Conservation (phyloP, 2,329 filamentous ascomycete species). For the Drechslerella dactyloides region DNA sequence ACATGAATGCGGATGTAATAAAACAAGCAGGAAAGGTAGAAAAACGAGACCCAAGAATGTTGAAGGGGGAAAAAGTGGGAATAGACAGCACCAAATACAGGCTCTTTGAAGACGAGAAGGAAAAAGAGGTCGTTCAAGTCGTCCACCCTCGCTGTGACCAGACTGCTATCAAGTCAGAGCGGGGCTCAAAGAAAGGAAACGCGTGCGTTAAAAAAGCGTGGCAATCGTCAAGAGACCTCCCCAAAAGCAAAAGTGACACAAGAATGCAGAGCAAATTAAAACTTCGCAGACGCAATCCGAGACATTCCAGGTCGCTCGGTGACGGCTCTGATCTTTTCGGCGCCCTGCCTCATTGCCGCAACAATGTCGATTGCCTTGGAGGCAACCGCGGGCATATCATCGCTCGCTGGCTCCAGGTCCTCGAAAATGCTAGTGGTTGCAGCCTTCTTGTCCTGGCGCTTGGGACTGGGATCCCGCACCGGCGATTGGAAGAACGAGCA, state of each 20-base stretch:
- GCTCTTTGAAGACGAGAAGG: constrained; percentile 12
- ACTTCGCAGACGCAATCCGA: constrained; percentile 32
- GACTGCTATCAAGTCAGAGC: constrained; percentile 13
- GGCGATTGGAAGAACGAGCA: constrained; percentile 47
- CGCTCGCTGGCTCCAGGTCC: constrained; percentile 44
- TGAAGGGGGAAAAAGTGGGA: constrained; percentile 16
- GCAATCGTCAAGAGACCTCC: constrained; percentile 29
- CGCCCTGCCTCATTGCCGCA: constrained; percentile 46
- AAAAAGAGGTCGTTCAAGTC: constrained; percentile 33
- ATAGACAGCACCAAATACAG: constrained; percentile 11
- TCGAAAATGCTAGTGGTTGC: constrained; percentile 42
- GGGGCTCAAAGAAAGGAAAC: constrained; percentile 25
- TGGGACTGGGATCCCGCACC: constrained; percentile 45
- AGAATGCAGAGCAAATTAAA: constrained; percentile 21
- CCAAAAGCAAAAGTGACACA: constrained; percentile 10
- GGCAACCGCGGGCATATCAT: constrained; percentile 49
- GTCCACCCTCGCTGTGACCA: constrained; percentile 24
- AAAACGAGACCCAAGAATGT: constrained; percentile 49
- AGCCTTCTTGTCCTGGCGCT: constrained; percentile 37
- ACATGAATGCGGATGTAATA: constrained; percentile 39
- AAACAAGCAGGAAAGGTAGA: constrained; percentile 50
- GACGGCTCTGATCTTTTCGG: constrained; percentile 49
- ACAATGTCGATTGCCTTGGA: constrained; percentile 47
- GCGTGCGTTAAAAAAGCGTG: constrained; percentile 35
- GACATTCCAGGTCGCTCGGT: constrained; percentile 47